These are phyloP conservation scores for Vitis rupestris DNA, from an alignment of 164 flowering plant genomes.

Conservation along the genomic window DNA sequence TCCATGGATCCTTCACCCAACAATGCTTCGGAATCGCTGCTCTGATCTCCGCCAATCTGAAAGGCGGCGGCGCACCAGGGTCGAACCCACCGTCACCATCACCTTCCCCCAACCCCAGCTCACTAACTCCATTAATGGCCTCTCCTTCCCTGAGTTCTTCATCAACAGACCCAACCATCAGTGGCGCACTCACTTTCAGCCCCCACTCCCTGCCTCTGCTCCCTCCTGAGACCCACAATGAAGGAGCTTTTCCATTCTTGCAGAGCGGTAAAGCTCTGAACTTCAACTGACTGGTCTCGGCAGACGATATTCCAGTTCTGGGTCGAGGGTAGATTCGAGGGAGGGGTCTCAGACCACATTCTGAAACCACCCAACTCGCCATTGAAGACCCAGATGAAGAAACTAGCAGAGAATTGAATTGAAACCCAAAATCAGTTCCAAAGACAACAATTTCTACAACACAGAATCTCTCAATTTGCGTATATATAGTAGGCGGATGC, in stretches of 20 bases:
- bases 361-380: conserved; percentile 52
- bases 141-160: conserved; percentile 11
- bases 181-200: conserved; percentile 51
- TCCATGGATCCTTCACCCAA: conserved; percentile 83
- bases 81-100: conserved; percentile 32
- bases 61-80: conserved; percentile 71
- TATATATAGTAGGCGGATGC: no score
- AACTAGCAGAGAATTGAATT: background rate
- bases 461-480: no score
- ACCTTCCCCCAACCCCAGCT: background rate
- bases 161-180: conserved; percentile 21
- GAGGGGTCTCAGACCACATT: conserved; percentile 56
- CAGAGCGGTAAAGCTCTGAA: conserved; percentile 11
- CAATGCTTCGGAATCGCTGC: conserved; percentile 83
- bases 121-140: conserved; percentile 16
- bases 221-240: conserved; percentile 15
- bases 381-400: conserved; percentile 24
- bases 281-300: conserved; percentile 5
- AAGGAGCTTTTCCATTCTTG: conserved; percentile 4
- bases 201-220: conserved; percentile 30
- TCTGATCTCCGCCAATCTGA: conserved; percentile 55
- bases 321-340: conserved; percentile 33
- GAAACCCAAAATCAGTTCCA: no score
- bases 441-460: no score
- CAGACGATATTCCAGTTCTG: conserved; percentile 21